These are phyloP conservation scores for Chytriomyces hyalinus DNA, from an alignment of 192 early-diverging fungal genomes.

Conservation along the genomic window DNA sequence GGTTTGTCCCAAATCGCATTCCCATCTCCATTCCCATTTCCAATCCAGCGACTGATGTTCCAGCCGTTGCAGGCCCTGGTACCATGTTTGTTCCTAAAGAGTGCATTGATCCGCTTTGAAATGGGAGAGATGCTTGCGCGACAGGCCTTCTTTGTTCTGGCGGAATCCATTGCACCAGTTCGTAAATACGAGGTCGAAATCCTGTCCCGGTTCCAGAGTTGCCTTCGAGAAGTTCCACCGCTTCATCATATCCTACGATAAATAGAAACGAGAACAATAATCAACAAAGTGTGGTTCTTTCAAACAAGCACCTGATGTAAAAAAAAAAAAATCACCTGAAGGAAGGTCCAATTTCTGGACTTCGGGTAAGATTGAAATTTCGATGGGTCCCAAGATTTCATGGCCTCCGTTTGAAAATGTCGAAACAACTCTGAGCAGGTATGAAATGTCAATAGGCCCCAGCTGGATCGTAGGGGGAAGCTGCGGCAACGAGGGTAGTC, in stretches of 20 bases:
- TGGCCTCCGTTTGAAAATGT: slow-evolving; percentile 14
- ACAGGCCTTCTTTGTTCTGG: neutral
- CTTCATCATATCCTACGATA: slow-evolving; percentile 10
- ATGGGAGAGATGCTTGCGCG: neutral
- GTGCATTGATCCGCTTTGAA: too few relatives aligned
- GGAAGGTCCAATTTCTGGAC: slow-evolving; percentile 16
- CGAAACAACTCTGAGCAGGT: slow-evolving; percentile 11
- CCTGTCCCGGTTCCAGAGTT: neutral
- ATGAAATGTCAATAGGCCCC: slow-evolving; percentile 27
- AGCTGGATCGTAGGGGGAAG: slow-evolving; percentile 16
- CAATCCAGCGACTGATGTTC: too few relatives aligned
- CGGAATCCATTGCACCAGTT: slow-evolving; percentile 16
- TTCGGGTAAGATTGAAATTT: slow-evolving; percentile 24
- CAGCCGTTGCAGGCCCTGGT: too few relatives aligned
- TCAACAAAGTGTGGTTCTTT: neutral
- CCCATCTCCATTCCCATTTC: too few relatives aligned
- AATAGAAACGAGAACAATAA: neutral
- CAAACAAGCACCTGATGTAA: neutral
- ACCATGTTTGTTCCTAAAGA: too few relatives aligned
- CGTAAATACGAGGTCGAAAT: slow-evolving; percentile 15
- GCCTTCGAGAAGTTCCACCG: slow-evolving; percentile 28
- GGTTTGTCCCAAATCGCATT: too few relatives aligned
- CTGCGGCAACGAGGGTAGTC: slow-evolving; percentile 7
- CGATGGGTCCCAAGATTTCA: slow-evolving; percentile 24
- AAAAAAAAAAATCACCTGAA: neutral